phyloP scores from a whole-genome alignment of 192 early-diverging fungal genomes.

The Ambispora gerdemannii region DNA sequence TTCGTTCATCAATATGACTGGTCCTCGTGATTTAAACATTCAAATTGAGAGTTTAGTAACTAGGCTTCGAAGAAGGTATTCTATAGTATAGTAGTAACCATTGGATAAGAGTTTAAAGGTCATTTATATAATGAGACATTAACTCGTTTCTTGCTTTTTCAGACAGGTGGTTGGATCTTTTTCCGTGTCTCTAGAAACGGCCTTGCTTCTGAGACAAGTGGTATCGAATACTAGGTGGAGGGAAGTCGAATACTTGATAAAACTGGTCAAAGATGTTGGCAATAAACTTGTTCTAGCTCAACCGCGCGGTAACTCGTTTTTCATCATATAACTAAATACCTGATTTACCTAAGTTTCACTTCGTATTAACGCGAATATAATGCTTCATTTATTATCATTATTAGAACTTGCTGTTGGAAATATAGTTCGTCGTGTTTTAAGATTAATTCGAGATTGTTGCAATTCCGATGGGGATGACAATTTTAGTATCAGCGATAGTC shows the following conservation, averaged over 20 bases:
- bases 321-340: neutral
- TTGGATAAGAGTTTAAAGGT: neutral
- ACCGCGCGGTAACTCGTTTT: conserved; percentile 54
- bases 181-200: conserved; percentile 67
- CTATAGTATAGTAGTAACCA: neutral
- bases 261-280: conserved; percentile 67
- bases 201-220: conserved; percentile 70
- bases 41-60: conserved; percentile 43
- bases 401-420: conserved; percentile 82
- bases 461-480: conserved; percentile 29
- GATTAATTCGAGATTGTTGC: conserved; percentile 69
- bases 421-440: conserved; percentile 78
- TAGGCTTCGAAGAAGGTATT: conserved; percentile 45
- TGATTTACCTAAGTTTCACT: neutral
- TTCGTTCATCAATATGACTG: conserved; percentile 33
- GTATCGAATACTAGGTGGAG: conserved; percentile 74
- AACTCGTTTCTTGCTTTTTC: neutral
- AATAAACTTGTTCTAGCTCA: conserved; percentile 68
- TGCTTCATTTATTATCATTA: neutral
- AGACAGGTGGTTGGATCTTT: conserved; percentile 71
- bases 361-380: neutral
- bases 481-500: conserved; percentile 38
- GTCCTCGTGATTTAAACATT: conserved; percentile 36
- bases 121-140: neutral
- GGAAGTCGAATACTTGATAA: conserved; percentile 56